Base-by-base conservation (phyloP, 1,284 basidiomycete species). In the Ustilago crameri region DNA sequence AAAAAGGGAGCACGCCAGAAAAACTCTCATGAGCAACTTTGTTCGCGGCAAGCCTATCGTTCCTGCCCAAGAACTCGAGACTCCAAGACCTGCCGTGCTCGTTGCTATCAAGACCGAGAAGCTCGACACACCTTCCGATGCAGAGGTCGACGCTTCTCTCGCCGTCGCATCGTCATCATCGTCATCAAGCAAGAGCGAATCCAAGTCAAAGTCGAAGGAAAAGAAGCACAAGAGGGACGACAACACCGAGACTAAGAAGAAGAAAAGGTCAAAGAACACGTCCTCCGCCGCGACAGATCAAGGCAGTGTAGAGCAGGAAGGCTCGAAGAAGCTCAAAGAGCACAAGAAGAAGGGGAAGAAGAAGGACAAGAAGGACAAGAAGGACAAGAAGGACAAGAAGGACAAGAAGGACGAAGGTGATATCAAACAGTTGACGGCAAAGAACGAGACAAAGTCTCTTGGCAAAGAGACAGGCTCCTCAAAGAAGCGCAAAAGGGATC, bases 401-500 rank as follows among this genome's bases (percentile, higher is more conserved):
- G 9, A 37, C 9, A 52, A 27, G 26, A 30, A 54, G 40, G 10
- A 34, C 20, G 45, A 38, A 18, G 68, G 17, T 14, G 23, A 30
- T 5, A 30, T 12, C 30, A 30, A 30, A n/a, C n/a, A n/a, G n/a
- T n/a, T n/a, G n/a, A n/a, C n/a, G 30, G 30, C 30, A 7, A 30
- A 5, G 30, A 30, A 30, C 5, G 30, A 30, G 5, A 7, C 30
- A 30, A 12, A 5, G 12, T 7, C 55, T 47, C 35, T 22, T 3
- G 7, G 3, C 18, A 44, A 47, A 35, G 50, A 55, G 44, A 20
- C 50, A 3, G 32, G 37, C 22, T 42, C 79, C 91, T 90, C 74
- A 91, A 90, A 75, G 95, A 92, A 0, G 92, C 91, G 15, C 93
- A 86, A 55, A 93, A 89, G 75, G 90, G 89, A 70, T 15, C 35